These are phyloP conservation scores for Calonectria hongkongensis DNA, from an alignment of 2,329 filamentous ascomycete genomes.

Conservation along the genomic window DNA sequence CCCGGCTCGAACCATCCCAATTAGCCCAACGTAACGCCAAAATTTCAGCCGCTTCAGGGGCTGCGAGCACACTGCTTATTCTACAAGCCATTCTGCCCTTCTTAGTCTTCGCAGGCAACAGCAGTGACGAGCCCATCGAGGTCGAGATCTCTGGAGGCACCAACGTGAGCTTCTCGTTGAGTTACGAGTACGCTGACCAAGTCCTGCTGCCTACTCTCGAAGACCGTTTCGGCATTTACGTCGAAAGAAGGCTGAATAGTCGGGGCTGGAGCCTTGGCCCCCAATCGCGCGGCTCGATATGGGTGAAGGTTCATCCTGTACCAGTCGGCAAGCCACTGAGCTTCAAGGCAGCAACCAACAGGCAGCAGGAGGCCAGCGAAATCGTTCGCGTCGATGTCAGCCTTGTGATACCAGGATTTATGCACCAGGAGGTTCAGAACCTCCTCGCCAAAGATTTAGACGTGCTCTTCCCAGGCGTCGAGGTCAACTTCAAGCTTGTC, in stretches of 20 bases:
- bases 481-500: slow-evolving; percentile 65
- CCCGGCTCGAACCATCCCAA: slow-evolving; percentile 61
- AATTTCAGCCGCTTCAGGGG: slow-evolving; percentile 69
- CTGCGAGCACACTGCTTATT: slow-evolving; percentile 74
- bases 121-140: slow-evolving; percentile 65
- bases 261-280: slow-evolving; percentile 73
- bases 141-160: slow-evolving; percentile 75
- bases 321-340: slow-evolving; percentile 60
- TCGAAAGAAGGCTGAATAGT: slow-evolving; percentile 65
- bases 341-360: slow-evolving; percentile 54
- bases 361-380: slow-evolving; percentile 55
- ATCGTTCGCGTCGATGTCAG: slow-evolving; percentile 70
- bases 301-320: slow-evolving; percentile 63
- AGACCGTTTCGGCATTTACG: slow-evolving; percentile 67
- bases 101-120: slow-evolving; percentile 72
- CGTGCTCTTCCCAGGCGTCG: slow-evolving; percentile 64
- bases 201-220: slow-evolving; percentile 74
- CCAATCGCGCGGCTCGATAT: slow-evolving; percentile 63
- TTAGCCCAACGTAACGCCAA: slow-evolving; percentile 66
- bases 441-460: slow-evolving; percentile 64
- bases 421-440: slow-evolving; percentile 64
- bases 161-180: slow-evolving; percentile 74
- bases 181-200: slow-evolving; percentile 79
- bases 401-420: slow-evolving; percentile 68
- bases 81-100: slow-evolving; percentile 78